Evolutionary conservation across 202 grass and related monocot genomes (phyloP).

Genomic region (Setaria viridis): DNA sequence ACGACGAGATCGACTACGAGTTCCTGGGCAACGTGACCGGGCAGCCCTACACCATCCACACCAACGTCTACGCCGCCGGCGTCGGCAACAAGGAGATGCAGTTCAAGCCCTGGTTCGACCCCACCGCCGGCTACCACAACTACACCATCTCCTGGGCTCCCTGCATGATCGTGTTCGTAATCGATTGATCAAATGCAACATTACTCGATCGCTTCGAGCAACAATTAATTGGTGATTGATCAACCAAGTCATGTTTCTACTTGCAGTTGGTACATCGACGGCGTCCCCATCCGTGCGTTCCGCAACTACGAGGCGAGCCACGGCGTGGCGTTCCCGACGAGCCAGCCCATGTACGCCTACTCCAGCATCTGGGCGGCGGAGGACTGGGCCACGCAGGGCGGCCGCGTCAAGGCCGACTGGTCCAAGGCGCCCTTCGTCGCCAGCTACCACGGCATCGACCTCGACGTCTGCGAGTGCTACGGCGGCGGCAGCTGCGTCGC

Average conservation of each 20-base stretch:
- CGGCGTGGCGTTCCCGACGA: conserved; percentile 64
- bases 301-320: conserved; percentile 54
- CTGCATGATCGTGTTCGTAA: conserved; percentile 47
- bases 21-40: conserved; percentile 77
- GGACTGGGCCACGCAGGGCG: conserved; percentile 75
- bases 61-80: conserved; percentile 66
- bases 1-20: conserved; percentile 90
- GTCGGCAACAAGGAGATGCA: conserved; percentile 74
- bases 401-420: conserved; percentile 74
- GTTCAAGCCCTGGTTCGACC: conserved; percentile 86
- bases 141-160: conserved; percentile 80
- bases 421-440: conserved; percentile 69
- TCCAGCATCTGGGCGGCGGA: conserved; percentile 82
- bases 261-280: conserved; percentile 69
- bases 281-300: conserved; percentile 68
- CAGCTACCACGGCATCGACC: conserved; percentile 60
- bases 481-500: conserved; percentile 27
- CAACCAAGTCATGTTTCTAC: not conserved
- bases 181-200: too few species aligned
- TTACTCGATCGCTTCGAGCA: too few species aligned
- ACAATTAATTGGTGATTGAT: too few species aligned
- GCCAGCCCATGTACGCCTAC: conserved; percentile 73
- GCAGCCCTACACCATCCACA: conserved; percentile 73
- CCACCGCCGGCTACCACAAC: conserved; percentile 74
- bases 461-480: conserved; percentile 43